phyloP scores from a whole-genome alignment of 2,329 filamentous ascomycete species.

The Hypoxylon rubiginosum region DNA sequence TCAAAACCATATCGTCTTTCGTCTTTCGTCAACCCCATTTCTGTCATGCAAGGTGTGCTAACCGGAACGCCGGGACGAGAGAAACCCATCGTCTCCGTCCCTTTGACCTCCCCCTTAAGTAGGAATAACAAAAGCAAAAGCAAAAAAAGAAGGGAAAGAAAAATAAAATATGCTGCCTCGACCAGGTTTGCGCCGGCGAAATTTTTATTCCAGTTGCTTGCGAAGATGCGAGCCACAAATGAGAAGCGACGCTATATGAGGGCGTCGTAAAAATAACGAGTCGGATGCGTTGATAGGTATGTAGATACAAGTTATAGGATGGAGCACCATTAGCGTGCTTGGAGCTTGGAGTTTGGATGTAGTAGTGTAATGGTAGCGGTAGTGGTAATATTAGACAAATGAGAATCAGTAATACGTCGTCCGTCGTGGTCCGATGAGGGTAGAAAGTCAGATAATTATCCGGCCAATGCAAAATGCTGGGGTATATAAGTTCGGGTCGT shows the following conservation, averaged over 20 bases:
- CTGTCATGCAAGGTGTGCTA: slow-evolving; percentile 44
- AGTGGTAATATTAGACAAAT: slow-evolving; percentile 44
- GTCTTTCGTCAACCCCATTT: slow-evolving; percentile 29
- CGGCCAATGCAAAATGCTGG: slow-evolving; percentile 35
- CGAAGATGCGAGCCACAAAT: slow-evolving; percentile 37
- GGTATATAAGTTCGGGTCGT: slow-evolving; percentile 39
- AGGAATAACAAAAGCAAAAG: slow-evolving; percentile 10
- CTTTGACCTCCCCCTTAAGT: slow-evolving; percentile 23
- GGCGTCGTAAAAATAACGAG: slow-evolving; percentile 8
- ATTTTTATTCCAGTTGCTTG: slow-evolving; percentile 36
- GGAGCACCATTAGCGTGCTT: background rate
- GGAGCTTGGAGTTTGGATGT: background rate
- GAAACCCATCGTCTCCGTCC: slow-evolving; percentile 40
- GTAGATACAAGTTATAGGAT: slow-evolving; percentile 35
- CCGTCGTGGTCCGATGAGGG: slow-evolving; percentile 22
- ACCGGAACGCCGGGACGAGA: slow-evolving; percentile 47
- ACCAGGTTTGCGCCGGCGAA: slow-evolving; percentile 42
- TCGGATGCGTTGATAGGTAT: slow-evolving; percentile 11
- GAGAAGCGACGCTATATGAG: slow-evolving; percentile 28
- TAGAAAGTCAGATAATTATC: slow-evolving; percentile 15
- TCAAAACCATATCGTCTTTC: slow-evolving; percentile 36
- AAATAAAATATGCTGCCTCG: slow-evolving; percentile 46
- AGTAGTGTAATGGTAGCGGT: slow-evolving; percentile 19
- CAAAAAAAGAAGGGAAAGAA: slow-evolving; percentile 23
- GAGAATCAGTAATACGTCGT: slow-evolving; percentile 41